A percentile compares a stretch with the other conserved stretches of the same genome.
Conservation (phyloP, 2,329 filamentous ascomycete species). For the Blumeria graminis region DNA sequence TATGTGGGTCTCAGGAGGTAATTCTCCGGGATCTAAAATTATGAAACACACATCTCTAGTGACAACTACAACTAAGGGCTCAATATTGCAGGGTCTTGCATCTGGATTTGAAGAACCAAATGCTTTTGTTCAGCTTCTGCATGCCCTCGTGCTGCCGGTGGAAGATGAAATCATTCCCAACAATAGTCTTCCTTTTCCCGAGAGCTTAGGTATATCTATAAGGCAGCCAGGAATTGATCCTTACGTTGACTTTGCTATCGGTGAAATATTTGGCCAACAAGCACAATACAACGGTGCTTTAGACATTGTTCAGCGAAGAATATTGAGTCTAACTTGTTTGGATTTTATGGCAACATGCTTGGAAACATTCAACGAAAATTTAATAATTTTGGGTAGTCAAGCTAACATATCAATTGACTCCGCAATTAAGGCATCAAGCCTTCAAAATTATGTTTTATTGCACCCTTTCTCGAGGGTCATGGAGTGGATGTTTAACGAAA, state of each 20-base stretch:
- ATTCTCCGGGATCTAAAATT: conserved; percentile 20
- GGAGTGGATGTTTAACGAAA: conserved; percentile 96
- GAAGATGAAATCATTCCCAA: conserved; percentile 35
- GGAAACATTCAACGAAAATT: conserved; percentile 75
- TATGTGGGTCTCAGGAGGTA: conserved; percentile 47
- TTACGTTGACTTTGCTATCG: conserved; percentile 79
- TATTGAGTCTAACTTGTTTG: conserved; percentile 59
- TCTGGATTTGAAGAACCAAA: conserved; percentile 66
- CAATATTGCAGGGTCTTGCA: conserved; percentile 48
- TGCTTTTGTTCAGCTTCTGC: conserved; percentile 58
- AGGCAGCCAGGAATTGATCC: conserved; percentile 72
- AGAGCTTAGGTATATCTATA: conserved; percentile 53
- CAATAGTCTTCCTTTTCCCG: conserved; percentile 65
- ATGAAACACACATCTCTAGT: conserved; percentile 16
- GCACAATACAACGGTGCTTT: conserved; percentile 26
- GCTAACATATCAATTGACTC: conserved; percentile 52
- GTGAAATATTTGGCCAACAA: conserved; percentile 45
- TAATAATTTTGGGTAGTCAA: conserved; percentile 64
- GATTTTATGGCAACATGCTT: conserved; percentile 63
- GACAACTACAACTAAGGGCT: conserved; percentile 11
- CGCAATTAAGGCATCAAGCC: conserved; percentile 47
- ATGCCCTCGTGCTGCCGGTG: conserved; percentile 44
- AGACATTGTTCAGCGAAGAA: conserved; percentile 39
- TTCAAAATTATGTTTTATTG: conserved; percentile 58
- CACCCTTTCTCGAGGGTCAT: conserved; percentile 89